Evolutionary conservation across 768 basidiomycete genomes (phyloP).

Genomic region (Aureoboletus auriporus): DNA sequence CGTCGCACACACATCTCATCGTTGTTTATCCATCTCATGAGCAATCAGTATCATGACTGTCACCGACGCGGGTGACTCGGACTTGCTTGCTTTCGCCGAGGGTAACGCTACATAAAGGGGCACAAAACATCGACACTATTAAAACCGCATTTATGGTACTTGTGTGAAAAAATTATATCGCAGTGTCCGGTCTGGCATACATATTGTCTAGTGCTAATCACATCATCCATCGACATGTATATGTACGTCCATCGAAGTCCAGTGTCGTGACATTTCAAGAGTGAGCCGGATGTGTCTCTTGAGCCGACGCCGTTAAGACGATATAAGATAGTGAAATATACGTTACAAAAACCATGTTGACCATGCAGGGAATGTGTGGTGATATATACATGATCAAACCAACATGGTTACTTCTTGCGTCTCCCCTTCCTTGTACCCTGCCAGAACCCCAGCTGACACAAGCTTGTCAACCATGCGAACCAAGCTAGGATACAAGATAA

Average conservation of each 20-base stretch:
- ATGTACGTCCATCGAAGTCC: neutral
- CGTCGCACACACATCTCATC: constrained; percentile 17
- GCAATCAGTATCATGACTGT: constrained; percentile 88
- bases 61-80: constrained; percentile 93
- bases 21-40: constrained; percentile 4
- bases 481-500: constrained; percentile 21
- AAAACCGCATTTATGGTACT: constrained; percentile 2
- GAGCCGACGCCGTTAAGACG: neutral
- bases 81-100: constrained; percentile 86
- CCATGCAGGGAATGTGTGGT: neutral
- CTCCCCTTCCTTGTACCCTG: neutral
- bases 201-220: neutral
- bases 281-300: too few relatives aligned
- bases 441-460: constrained; percentile 15
- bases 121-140: neutral
- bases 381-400: neutral
- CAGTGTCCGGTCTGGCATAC: neutral
- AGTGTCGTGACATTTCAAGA: too few relatives aligned
- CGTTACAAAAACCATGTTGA: neutral
- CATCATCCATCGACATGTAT: constrained; percentile 3
- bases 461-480: constrained; percentile 20
- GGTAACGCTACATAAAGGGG: constrained; percentile 53
- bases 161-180: neutral
- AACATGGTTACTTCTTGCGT: neutral
- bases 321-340: neutral